These are phyloP conservation scores for Cystobasidium tubakii DNA, from an alignment of 768 basidiomycete genomes.

Conservation along the genomic window DNA sequence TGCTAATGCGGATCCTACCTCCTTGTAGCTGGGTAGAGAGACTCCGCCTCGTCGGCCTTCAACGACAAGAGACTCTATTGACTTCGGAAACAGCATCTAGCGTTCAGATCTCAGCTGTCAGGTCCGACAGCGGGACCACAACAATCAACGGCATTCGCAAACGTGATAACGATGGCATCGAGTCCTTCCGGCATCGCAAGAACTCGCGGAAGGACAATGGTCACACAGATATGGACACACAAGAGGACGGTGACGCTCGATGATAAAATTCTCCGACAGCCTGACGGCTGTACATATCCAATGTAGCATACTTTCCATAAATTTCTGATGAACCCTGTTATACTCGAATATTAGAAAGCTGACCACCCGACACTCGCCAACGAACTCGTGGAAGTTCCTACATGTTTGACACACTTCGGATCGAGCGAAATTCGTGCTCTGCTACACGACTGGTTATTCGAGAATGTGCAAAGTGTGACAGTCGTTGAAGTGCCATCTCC, in stretches of 20 bases:
- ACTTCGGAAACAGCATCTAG: neutral
- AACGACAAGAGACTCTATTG: conserved; percentile 52
- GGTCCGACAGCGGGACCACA: neutral
- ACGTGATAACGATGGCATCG: neutral
- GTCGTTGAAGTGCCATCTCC: too few relatives aligned
- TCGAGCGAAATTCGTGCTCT: too few relatives aligned
- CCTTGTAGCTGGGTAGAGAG: conserved; percentile 70
- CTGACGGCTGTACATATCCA: neutral
- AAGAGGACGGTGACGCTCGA: neutral
- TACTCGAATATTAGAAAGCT: too few relatives aligned
- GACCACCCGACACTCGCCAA: too few relatives aligned
- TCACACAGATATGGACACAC: neutral
- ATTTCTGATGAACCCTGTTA: too few relatives aligned
- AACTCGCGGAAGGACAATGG: neutral
- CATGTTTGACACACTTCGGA: too few relatives aligned
- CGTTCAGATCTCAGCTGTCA: neutral
- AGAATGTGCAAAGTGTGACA: too few relatives aligned
- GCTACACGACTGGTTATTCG: too few relatives aligned
- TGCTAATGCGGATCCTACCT: conserved; percentile 22
- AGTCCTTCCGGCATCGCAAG: neutral
- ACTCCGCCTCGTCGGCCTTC: conserved; percentile 68
- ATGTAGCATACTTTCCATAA: neutral
- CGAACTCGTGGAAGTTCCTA: too few relatives aligned
- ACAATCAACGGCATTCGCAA: neutral
- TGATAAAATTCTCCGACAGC: too few relatives aligned